Base-by-base conservation (phyloP, 306 rosid species). In the Trifolium fragiferum region DNA sequence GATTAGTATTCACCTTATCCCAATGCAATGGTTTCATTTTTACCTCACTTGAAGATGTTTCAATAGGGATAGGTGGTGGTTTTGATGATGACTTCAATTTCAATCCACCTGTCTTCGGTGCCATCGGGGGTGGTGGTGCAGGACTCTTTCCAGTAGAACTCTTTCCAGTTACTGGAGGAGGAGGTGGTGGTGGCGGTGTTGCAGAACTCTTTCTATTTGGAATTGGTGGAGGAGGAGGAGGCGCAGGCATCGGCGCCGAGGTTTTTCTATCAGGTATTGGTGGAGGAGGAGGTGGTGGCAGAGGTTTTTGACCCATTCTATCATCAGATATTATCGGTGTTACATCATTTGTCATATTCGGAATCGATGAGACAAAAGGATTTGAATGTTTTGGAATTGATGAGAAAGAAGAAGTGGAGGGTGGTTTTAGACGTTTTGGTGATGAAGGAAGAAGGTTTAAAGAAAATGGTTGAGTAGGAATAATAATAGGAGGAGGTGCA, bases 21-120 rank as follows among this genome's bases (percentile, higher is more conserved):
- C 99, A 89, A 76, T 92, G 98, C 76, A 92, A 58, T 11, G 98
- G 93, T 90, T 90, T 92, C 81, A 95, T 33, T 68, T 89, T 90
- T 12, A 92, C 90, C 41, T 59, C 84, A 21, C 82, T 67, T 27
- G 87, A 83, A 76, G 83, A 47, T 20, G 7, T 67, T 38, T 46
- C 88, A 54, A 54, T 58, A n/a, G 75, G 80, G 7, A 63, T 74
- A 5, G 88, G 87, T 21, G 90, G 85, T 15, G 88, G 86, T 80
- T 87, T 90, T 55, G 87, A 18, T 20, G 90, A 38, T 11, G 87
- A 78, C 66, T 83, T 89, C 49, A 80, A 75, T 57, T 83, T 85
- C 49, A 80, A 80, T 68, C 75, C 72, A 54, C 84, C 72, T 11
- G 71, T 60, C 74, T 78, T 85, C 5, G 89, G 80, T 54, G 87